A percentile compares a stretch with the other conserved stretches of the same genome.
These are phyloP conservation scores for Staphylotrichum tortipilum DNA, from an alignment of 495 filamentous ascomycete species.

Conservation along the genomic window DNA sequence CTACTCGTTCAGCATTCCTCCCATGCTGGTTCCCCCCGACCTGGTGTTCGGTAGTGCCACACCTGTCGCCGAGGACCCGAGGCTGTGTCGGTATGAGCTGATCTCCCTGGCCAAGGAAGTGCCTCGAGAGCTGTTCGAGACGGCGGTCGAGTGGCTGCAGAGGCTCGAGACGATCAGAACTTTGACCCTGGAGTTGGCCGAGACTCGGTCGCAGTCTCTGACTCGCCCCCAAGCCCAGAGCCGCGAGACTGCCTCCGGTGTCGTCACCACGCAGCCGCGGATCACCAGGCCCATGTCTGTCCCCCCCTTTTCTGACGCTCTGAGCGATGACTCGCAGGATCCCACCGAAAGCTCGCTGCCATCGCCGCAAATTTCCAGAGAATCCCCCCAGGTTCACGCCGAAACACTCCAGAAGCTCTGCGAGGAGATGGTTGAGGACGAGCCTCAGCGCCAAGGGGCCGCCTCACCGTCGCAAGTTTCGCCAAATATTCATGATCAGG, in stretches of 20 bases:
- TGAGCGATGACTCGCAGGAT: not conserved
- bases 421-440: not conserved
- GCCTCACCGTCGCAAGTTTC: not conserved
- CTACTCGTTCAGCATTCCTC: not conserved
- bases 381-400: not conserved
- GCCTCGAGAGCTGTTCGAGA: not conserved
- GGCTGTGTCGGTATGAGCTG: constrained; percentile 4
- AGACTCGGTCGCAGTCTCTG: not conserved
- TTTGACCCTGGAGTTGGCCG: constrained; percentile 1
- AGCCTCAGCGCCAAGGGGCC: not conserved
- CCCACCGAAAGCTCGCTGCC: too few species aligned
- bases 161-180: not conserved
- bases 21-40: not conserved
- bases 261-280: not conserved
- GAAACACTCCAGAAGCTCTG: constrained; percentile 6
- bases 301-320: not conserved
- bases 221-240: too few species aligned
- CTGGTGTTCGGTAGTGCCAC: not conserved
- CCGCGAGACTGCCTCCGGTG: not conserved
- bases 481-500: not conserved
- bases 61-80: not conserved
- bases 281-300: not conserved
- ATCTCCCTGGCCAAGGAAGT: not conserved
- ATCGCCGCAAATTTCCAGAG: too few species aligned
- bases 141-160: not conserved